A percentile compares a stretch with the other conserved stretches of the same genome.
Conservation (phyloP, 495 filamentous ascomycete genomes). For the Xylaria castorea region DNA sequence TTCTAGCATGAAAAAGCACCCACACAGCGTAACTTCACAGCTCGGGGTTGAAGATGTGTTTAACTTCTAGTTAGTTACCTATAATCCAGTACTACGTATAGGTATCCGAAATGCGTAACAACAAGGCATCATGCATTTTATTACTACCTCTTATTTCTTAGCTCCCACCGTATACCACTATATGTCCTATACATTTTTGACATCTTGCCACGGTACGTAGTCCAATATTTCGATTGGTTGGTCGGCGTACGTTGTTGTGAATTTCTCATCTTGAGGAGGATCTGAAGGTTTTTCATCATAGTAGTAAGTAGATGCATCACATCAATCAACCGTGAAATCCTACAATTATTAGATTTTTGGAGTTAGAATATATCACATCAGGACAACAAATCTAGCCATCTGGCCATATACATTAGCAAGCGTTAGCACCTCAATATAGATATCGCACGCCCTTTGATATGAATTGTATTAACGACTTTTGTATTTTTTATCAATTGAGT, state of each 20-base stretch:
- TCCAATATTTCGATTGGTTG: neutral
- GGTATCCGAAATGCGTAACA: neutral
- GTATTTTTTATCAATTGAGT: conserved; percentile 24
- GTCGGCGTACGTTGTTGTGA: neutral
- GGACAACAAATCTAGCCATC: neutral
- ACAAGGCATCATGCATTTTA: neutral
- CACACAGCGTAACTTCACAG: neutral
- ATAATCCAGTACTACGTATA: too few species aligned
- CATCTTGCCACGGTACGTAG: too few species aligned
- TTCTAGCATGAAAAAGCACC: neutral
- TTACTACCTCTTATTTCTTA: neutral
- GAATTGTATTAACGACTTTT: conserved; percentile 18
- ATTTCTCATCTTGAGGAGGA: neutral
- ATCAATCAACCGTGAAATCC: neutral
- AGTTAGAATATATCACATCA: neutral
- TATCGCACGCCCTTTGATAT: neutral
- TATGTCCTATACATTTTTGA: neutral
- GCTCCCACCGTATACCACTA: neutral
- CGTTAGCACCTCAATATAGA: neutral
- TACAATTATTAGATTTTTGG: neutral
- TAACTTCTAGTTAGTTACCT: too few species aligned
- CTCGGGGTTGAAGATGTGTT: too few species aligned
- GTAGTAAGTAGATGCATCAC: too few species aligned
- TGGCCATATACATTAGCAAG: neutral
- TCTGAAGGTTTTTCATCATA: neutral